These are phyloP conservation scores for Neofusicoccum sp. DNA, from an alignment of 2,329 filamentous ascomycete genomes.

Conservation along the genomic window DNA sequence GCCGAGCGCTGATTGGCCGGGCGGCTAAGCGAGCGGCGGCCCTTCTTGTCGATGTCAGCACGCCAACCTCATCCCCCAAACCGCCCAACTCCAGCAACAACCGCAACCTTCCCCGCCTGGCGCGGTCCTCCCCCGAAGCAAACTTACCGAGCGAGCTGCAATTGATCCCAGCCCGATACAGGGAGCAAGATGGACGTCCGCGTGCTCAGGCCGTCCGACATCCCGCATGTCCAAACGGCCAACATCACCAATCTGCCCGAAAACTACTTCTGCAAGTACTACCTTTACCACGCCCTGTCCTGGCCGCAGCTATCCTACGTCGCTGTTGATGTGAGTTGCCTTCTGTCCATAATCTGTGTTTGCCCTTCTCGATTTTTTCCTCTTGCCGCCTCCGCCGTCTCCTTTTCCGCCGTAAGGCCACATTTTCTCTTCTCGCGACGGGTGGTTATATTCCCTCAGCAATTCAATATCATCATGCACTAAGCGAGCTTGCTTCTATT, in stretches of 20 bases:
- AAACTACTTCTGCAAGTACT: slow-evolving; percentile 99
- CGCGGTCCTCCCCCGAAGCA: not conserved
- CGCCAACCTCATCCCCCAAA: not conserved
- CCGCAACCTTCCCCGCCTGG: not conserved
- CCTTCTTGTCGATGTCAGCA: not conserved
- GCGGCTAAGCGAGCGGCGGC: slow-evolving; percentile 1
- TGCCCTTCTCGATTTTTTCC: not conserved
- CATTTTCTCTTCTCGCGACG: not conserved
- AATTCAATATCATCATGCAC: no score
- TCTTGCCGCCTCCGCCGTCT: not conserved
- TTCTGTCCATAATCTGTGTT: not conserved
- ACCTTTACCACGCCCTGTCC: slow-evolving; percentile 96
- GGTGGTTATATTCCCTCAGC: no score
- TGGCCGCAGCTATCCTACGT: slow-evolving; percentile 98
- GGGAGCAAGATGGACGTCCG: slow-evolving; percentile 75
- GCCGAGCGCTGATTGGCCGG: not conserved
- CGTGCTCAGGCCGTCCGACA: slow-evolving; percentile 76
- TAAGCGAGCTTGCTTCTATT: not conserved
- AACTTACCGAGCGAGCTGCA: not conserved
- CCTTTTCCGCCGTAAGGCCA: slow-evolving; percentile 1
- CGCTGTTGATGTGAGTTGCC: slow-evolving; percentile 68
- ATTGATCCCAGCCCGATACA: not conserved
- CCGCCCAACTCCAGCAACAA: not conserved
- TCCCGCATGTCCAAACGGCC: slow-evolving; percentile 91
- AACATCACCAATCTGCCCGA: slow-evolving; percentile 99